phyloP scores from a whole-genome alignment of 345 rosid species.

The Eucalyptus polybractea region DNA sequence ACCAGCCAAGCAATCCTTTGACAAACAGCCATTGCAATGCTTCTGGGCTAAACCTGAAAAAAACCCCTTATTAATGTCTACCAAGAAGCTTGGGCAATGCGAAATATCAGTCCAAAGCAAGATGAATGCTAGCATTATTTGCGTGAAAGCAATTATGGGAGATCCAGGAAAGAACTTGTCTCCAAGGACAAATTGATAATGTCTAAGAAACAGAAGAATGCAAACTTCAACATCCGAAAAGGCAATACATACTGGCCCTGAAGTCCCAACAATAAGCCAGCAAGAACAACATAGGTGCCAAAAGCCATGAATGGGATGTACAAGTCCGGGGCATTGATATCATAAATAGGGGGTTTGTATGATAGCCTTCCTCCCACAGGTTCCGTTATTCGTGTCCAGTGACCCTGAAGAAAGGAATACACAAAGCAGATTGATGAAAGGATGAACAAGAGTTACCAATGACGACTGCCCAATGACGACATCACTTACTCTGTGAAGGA shows the following conservation, averaged over 20 bases:
- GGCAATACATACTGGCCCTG: conserved; percentile 36
- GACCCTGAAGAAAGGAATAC: conserved; percentile 24
- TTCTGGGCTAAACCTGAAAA: conserved; percentile 81
- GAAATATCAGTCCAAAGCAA: not conserved
- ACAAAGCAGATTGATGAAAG: not conserved
- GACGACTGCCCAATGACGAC: not conserved
- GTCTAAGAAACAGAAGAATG: not conserved
- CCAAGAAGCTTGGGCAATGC: not conserved
- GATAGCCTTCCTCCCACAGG: conserved; percentile 61
- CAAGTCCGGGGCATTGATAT: conserved; percentile 66
- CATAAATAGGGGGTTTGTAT: conserved; percentile 56
- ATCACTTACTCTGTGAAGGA: conserved; percentile 73
- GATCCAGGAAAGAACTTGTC: not conserved
- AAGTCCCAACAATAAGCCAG: conserved; percentile 50
- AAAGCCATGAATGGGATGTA: conserved; percentile 76
- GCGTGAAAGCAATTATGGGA: not conserved
- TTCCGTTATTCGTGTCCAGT: conserved; percentile 62
- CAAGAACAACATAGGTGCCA: conserved; percentile 55
- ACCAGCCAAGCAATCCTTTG: conserved; percentile 94
- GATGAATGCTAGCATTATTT: not conserved
- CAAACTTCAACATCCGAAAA: not conserved
- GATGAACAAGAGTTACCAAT: not conserved
- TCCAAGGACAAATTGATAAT: not conserved
- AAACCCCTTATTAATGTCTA: not conserved
- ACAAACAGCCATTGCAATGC: conserved; percentile 78